Conservation (phyloP, 352 stramenopile genomes). For the Halophytophthora batemanensis region DNA sequence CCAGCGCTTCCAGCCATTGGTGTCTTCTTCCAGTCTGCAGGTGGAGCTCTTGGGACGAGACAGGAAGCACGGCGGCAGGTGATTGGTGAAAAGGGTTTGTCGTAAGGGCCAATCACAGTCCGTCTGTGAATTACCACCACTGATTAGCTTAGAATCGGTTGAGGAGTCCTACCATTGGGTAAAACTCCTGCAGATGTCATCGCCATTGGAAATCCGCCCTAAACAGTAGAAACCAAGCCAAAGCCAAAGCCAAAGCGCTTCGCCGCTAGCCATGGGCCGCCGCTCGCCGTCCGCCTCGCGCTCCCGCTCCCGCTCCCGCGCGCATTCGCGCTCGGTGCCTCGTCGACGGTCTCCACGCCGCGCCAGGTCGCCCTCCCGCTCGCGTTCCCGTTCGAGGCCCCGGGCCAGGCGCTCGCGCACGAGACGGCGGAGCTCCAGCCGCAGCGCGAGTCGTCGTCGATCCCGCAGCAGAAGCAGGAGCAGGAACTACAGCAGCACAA, state of each 20-base stretch:
- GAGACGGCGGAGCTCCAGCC: slow-evolving; percentile 1
- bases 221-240: not conserved
- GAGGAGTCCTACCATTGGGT: too few relatives aligned
- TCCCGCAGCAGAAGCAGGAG: too few relatives aligned
- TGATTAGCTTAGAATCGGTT: too few relatives aligned
- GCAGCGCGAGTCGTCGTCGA: slow-evolving; percentile 3
- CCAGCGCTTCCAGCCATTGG: slow-evolving; percentile 33
- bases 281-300: slow-evolving; percentile 17
- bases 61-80: too few relatives aligned
- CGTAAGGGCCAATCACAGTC: too few relatives aligned
- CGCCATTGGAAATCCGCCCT: slow-evolving; percentile 2
- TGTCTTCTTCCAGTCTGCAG: not conserved
- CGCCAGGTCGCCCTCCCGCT: too few relatives aligned
- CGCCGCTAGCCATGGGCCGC: not conserved
- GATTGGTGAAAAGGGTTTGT: too few relatives aligned
- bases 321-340: too few relatives aligned
- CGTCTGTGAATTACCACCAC: too few relatives aligned
- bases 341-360: too few relatives aligned
- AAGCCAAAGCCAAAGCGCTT: not conserved
- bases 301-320: slow-evolving; percentile 18
- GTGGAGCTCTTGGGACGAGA: not conserved
- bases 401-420: not conserved
- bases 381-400: slow-evolving; percentile 21
- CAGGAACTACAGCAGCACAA: not conserved
- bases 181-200: too few relatives aligned